Base-by-base conservation (phyloP, 1,284 basidiomycete genomes). In the Ustilago cynodontis region DNA sequence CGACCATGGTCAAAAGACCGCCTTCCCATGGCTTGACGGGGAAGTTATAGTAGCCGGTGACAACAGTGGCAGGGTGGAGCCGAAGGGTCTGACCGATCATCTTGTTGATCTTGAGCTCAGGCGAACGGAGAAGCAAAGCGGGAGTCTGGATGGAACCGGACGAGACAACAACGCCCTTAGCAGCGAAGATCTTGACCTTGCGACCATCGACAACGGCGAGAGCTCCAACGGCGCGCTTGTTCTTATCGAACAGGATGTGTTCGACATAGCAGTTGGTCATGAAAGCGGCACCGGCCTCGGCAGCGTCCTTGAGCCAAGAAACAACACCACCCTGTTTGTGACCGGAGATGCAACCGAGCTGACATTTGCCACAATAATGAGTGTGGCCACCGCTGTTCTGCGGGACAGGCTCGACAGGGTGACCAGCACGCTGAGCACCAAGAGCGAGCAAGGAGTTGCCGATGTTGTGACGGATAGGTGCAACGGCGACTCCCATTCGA, bases 1-100 rank as follows among this genome's bases (percentile, higher is more conserved):
- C 82, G 28, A 88, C 88, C 39, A 87, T 84, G 33, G 88, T 88
- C 64, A 89, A 85, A 77, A 88, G 83, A 24, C 86, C 80, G 9
- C 88, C 88, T 47, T 88, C 85, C 86, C 87, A 88, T 0, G 88
- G 86, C 52, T 86, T 81, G 59, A 88, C 83, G 37, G 79, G 77
- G 71, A 87, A 82, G 58, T 86, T 82, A 77, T 87, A 88, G 71
- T 84, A 84, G 45, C 86, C 87, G 18, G 86, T 86, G 13, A 88
- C 85, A 56, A 86, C 82, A 53, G 86, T 86, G 18, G 82, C 85
- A 0, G 88, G 88, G 81, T 89, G 88, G 26, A 88, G 77, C 55
- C 86, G 85, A n/a, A 89, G 77, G 63, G 87, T 86, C 56, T 84
- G 78, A 11, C 88, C 88, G 65, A 89, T 87, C 70, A 85, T 81